A percentile compares a stretch with the other conserved stretches of the same genome.
These are phyloP conservation scores for Raphanus raphanistrum DNA, from an alignment of 345 rosid species.

Conservation along the genomic window DNA sequence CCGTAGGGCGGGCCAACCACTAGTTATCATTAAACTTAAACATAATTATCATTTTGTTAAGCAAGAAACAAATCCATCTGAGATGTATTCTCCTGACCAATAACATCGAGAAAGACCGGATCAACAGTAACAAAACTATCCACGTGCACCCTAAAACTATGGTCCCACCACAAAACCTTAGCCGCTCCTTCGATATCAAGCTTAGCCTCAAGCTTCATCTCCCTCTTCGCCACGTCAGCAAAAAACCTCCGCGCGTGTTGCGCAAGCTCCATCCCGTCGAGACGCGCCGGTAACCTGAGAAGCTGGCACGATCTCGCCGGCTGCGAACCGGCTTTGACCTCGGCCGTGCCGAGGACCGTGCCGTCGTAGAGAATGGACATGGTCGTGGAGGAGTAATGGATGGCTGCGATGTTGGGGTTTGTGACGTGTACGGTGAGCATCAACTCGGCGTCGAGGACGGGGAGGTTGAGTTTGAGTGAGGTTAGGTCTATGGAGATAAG, in stretches of 20 bases:
- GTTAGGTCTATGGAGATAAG: constrained; percentile 72
- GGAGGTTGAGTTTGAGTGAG: constrained; percentile 72
- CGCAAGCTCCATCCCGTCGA: constrained; percentile 75
- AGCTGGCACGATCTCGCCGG: constrained; percentile 63
- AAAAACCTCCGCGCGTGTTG: constrained; percentile 70
- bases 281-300: constrained; percentile 65
- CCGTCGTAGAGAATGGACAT: constrained; percentile 95
- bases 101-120: constrained; percentile 75
- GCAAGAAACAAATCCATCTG: constrained; percentile 48
- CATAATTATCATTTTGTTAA: neutral
- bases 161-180: constrained; percentile 81
- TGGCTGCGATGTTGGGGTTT: constrained; percentile 70
- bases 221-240: constrained; percentile 67
- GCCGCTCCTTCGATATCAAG: constrained; percentile 76
- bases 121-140: constrained; percentile 82
- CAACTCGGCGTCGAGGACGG: constrained; percentile 71
- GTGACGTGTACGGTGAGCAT: constrained; percentile 79
- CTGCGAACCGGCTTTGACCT: constrained; percentile 72
- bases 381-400: constrained; percentile 68
- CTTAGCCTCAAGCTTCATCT: constrained; percentile 75
- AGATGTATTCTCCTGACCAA: constrained; percentile 74
- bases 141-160: constrained; percentile 73
- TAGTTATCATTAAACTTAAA: neutral
- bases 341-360: constrained; percentile 64
- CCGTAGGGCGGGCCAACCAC: too few relatives aligned